phyloP scores from a whole-genome alignment of 306 rosid genomes.

The Rubus idaeus region DNA sequence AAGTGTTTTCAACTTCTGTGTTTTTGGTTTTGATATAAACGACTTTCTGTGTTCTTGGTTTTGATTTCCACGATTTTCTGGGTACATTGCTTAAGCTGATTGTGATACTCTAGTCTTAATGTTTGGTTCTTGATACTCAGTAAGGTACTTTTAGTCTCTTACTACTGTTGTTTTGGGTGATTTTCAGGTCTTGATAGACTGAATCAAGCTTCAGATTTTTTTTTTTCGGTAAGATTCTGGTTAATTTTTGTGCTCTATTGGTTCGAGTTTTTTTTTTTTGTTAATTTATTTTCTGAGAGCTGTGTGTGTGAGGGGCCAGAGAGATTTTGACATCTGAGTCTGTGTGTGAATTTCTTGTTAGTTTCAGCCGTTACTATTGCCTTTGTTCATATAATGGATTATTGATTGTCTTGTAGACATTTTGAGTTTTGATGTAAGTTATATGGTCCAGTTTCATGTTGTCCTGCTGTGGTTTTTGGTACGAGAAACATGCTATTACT shows the following conservation, averaged over 20 bases:
- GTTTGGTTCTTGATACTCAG: background rate
- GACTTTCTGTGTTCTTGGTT: background rate
- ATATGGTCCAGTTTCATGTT: background rate
- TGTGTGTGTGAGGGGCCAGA: background rate
- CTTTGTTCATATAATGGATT: background rate
- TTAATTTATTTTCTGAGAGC: background rate
- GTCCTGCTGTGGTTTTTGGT: background rate
- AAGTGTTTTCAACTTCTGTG: background rate
- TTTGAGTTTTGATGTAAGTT: background rate
- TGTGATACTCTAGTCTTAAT: background rate
- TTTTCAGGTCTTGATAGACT: constrained; percentile 10
- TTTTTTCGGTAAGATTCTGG: background rate
- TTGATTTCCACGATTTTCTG: background rate
- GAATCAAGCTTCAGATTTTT: background rate
- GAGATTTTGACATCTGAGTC: background rate
- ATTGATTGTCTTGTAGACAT: background rate
- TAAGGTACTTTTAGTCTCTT: background rate
- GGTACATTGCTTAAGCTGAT: background rate
- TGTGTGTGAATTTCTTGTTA: background rate
- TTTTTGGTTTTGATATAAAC: background rate
- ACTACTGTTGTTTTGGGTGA: background rate
- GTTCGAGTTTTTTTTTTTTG: background rate
- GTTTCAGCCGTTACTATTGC: background rate
- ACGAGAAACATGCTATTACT: background rate
- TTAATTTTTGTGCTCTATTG: background rate